phyloP scores from a whole-genome alignment of 164 flowering plant genomes.

The Taxillus chinensis region DNA sequence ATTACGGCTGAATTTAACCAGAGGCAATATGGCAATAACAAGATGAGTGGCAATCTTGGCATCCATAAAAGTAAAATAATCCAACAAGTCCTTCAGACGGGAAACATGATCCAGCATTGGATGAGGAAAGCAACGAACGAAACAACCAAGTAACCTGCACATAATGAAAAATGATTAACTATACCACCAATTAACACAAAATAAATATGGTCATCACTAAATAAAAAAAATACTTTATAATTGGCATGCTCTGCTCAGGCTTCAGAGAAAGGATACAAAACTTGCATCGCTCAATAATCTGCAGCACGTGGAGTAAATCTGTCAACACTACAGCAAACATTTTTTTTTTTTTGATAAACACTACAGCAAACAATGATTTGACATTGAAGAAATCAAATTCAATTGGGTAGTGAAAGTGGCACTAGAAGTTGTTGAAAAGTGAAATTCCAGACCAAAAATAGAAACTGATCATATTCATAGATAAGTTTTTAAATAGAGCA shows the following conservation, averaged over 20 bases:
- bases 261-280: conserved; percentile 65
- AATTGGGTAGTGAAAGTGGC: not conserved
- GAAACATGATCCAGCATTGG: conserved; percentile 61
- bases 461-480: too few species aligned
- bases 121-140: conserved; percentile 49
- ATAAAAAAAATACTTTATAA: conserved; percentile 40
- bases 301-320: conserved; percentile 11
- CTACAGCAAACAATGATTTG: not conserved
- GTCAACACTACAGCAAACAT: not conserved
- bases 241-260: conserved; percentile 50
- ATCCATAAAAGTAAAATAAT: conserved; percentile 72
- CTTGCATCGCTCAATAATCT: conserved; percentile 87
- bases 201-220: not conserved
- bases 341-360: not conserved
- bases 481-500: too few species aligned
- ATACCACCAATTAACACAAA: not conserved
- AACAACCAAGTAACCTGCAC: conserved; percentile 50
- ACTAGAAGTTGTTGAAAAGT: not conserved
- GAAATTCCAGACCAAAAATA: too few species aligned
- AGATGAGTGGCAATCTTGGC: conserved; percentile 38
- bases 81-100: conserved; percentile 71
- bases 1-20: conserved; percentile 53
- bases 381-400: not conserved
- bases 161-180: not conserved
- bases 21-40: conserved; percentile 53